Evolutionary conservation across 495 filamentous ascomycete genomes (phyloP), one percentile per base, ranked within the genome.

Genomic region (Neurospora sp.): DNA sequence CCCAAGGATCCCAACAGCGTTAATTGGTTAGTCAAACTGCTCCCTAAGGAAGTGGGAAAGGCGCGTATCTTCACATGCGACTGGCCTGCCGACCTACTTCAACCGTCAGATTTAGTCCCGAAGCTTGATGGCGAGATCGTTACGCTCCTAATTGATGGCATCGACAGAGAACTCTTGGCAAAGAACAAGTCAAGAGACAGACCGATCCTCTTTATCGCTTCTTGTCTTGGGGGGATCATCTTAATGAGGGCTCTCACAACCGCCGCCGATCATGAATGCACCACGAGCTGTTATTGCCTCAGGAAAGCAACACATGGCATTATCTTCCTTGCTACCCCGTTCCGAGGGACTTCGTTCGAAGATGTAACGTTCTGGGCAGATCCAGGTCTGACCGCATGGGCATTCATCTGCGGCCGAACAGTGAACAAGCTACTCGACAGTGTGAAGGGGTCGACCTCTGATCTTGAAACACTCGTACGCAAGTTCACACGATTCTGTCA

Each of bases 131-230:
- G 2, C 27, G 27, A 27, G 27, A 27, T 27, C 27, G 76, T 76
- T 72, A 66, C 68, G 70, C 73, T 74, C 35, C 42, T 79, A 42
- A 73, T 76, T 18, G 76, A 53, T 16, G 70, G 73, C 42, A 76
- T 80, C 68, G 5, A 73, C 11, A 31, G 40, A 70, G 48, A 71
- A 38, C 38, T 39, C 44, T 70, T 39, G 11, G 66, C 12, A 41
- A 41, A 41, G 4, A 41, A 41, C 40, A 41, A 41, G 40, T 16
- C 40, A 41, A 41, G 40, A 41, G 40, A 41, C 12, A 41, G 79
- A 69, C 80, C 78, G 31, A 75, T 82, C 69, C n/a, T 81, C 70
- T 82, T 82, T 74, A 79, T 82, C 70, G 79, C 79, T 6, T 82
- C 80, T 27, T 82, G 80, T 73, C 75, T 82, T 40, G 79, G 80